Evolutionary conservation across 208 protist species (phyloP), one percentile per base, ranked within the genome.

Genomic region (Novymonas esmeraldas): DNA sequence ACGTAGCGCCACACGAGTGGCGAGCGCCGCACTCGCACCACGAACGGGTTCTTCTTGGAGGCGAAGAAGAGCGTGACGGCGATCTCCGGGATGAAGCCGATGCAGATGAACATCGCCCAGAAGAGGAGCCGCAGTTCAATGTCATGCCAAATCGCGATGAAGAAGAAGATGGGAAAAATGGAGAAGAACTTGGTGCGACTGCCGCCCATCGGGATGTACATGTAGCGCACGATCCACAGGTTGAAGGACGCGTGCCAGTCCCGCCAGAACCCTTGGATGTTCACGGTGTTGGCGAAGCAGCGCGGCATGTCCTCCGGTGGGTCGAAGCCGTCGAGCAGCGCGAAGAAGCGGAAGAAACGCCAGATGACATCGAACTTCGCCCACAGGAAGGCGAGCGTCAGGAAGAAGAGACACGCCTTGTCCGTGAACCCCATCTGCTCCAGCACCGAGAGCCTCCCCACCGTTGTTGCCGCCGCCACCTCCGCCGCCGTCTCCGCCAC

Each of bases 181-280:
- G 74, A 84, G 11, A 90, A 48, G 3, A 83, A 44, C 59, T 93
- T 87, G 16, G 31, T 57, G 28, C 6, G 80, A 86, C 26, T 83
- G 38, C 93, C 94, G n/a, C 92, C 92, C 64, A 98, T 84, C 14
- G 94, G 94, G 28, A 97, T 85, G 74, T 98, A 98, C 79, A 98
- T 85, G 79, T 98, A 98, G 24, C 93, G 89, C 49, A 97, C 81
- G 46, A 97, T 90, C 92, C 94, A 98, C 50, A 95, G 65, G 69
- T 98, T 98, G 73, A 98, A 94, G 20, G 85, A 93, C 31, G 87
- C 81, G 69, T 98, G 95, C 95, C 94, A 98, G 64, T 90, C 82
- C 28, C 93, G 68, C 95, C 96, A 98, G 73, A 98, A 98, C 39
- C 80, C 81, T 14, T 70, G 74, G 22, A 98, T 90, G 44, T 79